Conservation (phyloP, 768 basidiomycete species). For the Leccinum barrowsii region DNA sequence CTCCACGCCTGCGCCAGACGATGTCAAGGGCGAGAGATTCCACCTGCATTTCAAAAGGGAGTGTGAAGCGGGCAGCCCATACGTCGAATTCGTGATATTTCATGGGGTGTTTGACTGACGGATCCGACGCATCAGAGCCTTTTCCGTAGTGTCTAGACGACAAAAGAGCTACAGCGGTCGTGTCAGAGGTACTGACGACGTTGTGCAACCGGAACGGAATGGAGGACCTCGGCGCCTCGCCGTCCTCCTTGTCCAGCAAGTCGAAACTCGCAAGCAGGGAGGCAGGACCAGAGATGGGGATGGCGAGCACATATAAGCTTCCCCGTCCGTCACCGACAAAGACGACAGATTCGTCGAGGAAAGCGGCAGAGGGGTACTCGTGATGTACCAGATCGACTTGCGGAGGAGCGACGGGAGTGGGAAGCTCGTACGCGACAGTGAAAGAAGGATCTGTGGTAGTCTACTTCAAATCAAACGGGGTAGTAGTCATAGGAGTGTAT, state of each 20-base stretch:
- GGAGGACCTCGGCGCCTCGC: slow-evolving; percentile 20
- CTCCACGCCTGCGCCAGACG: slow-evolving; percentile 67
- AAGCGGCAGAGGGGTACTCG: slow-evolving; percentile 74
- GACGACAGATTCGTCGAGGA: slow-evolving; percentile 46
- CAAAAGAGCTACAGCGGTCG: slow-evolving; percentile 44
- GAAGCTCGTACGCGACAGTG: slow-evolving; percentile 56
- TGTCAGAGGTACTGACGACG: slow-evolving; percentile 35
- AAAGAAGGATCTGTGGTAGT: slow-evolving; percentile 48
- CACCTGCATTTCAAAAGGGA: slow-evolving; percentile 36
- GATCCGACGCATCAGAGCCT: slow-evolving; percentile 17
- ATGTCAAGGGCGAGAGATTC: slow-evolving; percentile 44
- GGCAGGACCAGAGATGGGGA: slow-evolving; percentile 39
- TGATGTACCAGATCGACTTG: slow-evolving; percentile 40
- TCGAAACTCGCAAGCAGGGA: slow-evolving; percentile 52
- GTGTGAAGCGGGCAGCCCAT: slow-evolving; percentile 54
- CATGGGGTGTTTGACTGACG: slow-evolving; percentile 17
- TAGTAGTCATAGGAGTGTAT: slow-evolving; percentile 8
- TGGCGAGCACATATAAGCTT: slow-evolving; percentile 55
- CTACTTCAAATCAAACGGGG: slow-evolving; percentile 40
- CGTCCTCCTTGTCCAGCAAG: slow-evolving; percentile 27
- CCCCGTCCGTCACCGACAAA: slow-evolving; percentile 72
- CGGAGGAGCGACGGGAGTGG: slow-evolving; percentile 45
- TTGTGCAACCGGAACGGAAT: slow-evolving; percentile 41
- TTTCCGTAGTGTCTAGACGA: slow-evolving; percentile 54
- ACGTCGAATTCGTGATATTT: slow-evolving; percentile 55